Percentiles rank a stretch among this genome's conserved stretches.
Evolutionary conservation across 2,329 filamentous ascomycete genomes (phyloP).

Genomic region (Alternaria rosae): DNA sequence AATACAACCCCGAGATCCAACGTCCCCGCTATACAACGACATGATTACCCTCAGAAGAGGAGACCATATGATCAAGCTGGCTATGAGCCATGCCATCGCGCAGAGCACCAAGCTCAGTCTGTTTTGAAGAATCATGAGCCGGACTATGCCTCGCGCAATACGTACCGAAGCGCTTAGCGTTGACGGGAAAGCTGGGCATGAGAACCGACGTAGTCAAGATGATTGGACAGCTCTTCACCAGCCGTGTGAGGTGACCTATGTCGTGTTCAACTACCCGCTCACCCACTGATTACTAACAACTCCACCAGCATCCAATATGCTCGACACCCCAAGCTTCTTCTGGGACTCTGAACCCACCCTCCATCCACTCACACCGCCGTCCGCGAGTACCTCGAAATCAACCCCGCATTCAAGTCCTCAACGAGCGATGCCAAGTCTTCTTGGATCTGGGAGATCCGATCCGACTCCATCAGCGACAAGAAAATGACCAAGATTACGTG

Average conservation of each 20-base stretch:
- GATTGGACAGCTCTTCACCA: slow-evolving; percentile 88
- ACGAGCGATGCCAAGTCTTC: slow-evolving; percentile 95
- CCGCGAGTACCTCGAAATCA: slow-evolving; percentile 97
- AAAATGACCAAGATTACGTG: slow-evolving; percentile 97
- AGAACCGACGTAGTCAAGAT: slow-evolving; percentile 93
- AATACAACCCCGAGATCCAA: slow-evolving; percentile 87
- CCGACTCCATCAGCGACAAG: slow-evolving; percentile 88
- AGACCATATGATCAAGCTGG: slow-evolving; percentile 98
- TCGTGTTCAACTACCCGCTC: slow-evolving; percentile 58
- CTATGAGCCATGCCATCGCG: slow-evolving; percentile 95
- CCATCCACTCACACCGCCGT: slow-evolving; percentile 90
- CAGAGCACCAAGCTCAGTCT: slow-evolving; percentile 96
- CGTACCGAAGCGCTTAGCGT: slow-evolving; percentile 84
- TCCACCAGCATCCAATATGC: slow-evolving; percentile 82
- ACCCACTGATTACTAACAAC: slow-evolving; percentile 4
- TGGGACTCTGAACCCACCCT: slow-evolving; percentile 97
- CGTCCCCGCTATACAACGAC: slow-evolving; percentile 94
- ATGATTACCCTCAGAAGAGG: slow-evolving; percentile 97
- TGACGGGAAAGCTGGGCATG: slow-evolving; percentile 92
- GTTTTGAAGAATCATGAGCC: slow-evolving; percentile 94
- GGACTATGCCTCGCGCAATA: slow-evolving; percentile 92
- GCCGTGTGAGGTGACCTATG: slow-evolving; percentile 96
- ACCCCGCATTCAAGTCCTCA: slow-evolving; percentile 92
- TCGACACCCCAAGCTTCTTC: slow-evolving; percentile 96
- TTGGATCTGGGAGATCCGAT: slow-evolving; percentile 95